phyloP scores from a whole-genome alignment of 345 rosid genomes.

The Noccaea bulbosa region DNA sequence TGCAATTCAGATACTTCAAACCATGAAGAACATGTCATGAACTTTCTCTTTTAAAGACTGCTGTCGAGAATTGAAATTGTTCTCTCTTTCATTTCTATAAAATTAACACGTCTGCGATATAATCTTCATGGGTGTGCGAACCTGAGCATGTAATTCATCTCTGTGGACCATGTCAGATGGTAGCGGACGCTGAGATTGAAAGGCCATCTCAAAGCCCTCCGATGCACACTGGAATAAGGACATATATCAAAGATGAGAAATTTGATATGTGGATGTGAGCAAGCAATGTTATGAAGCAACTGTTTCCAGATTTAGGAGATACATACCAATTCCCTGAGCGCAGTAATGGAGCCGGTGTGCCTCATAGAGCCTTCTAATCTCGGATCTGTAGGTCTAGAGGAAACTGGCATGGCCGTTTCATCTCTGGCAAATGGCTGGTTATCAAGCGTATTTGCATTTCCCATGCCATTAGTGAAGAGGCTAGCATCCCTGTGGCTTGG shows the following conservation, averaged over 20 bases:
- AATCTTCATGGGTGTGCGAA: conserved; percentile 38
- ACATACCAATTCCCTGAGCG: conserved; percentile 90
- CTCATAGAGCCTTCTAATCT: conserved; percentile 69
- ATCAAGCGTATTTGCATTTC: conserved; percentile 54
- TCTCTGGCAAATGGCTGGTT: conserved; percentile 58
- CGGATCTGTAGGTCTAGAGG: conserved; percentile 66
- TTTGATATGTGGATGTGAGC: conserved; percentile 15
- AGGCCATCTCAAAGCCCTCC: conserved; percentile 76
- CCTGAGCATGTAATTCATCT: conserved; percentile 89
- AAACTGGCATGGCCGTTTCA: conserved; percentile 60
- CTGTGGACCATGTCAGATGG: conserved; percentile 60
- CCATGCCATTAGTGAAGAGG: conserved; percentile 58
- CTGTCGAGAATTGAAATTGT: neutral
- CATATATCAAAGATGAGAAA: conserved; percentile 30
- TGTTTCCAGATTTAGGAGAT: neutral
- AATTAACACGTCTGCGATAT: neutral
- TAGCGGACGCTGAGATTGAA: conserved; percentile 59
- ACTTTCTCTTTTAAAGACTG: neutral
- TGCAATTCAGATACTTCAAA: conserved; percentile 19
- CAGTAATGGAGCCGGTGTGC: conserved; percentile 62
- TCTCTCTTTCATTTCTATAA: neutral
- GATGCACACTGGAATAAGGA: conserved; percentile 63
- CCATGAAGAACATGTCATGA: conserved; percentile 12
- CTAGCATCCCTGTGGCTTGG: conserved; percentile 58
- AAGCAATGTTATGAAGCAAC: conserved; percentile 10